These are phyloP conservation scores for Trichomonas vaginalis DNA, from an alignment of 208 protist species.

Conservation along the genomic window DNA sequence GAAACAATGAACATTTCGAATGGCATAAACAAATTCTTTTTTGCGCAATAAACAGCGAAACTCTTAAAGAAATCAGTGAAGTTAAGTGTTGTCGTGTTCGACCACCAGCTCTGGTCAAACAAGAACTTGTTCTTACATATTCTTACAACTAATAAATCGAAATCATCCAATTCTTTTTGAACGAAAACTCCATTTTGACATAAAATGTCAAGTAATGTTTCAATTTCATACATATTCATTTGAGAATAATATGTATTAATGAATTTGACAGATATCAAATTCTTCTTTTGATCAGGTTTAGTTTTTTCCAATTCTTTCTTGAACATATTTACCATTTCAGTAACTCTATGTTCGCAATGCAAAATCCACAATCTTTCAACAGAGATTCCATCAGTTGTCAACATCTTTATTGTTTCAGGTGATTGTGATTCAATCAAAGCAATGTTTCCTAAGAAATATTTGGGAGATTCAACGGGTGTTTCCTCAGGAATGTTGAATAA, in stretches of 20 bases:
- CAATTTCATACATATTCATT: not conserved
- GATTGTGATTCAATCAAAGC: not conserved
- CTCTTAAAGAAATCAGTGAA: not conserved
- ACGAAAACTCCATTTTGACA: not conserved
- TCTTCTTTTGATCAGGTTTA: not conserved
- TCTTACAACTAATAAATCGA: not conserved
- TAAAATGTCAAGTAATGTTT: slow-evolving; percentile 4
- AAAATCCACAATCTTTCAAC: not conserved
- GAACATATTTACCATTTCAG: not conserved
- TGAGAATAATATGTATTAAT: not conserved
- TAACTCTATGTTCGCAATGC: not conserved
- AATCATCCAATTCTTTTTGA: not conserved
- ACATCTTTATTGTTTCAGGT: not conserved
- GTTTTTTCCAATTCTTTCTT: not conserved
- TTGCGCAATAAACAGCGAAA: not conserved
- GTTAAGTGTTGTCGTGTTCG: not conserved
- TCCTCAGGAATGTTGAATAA: not conserved
- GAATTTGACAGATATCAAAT: not conserved
- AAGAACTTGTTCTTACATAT: not conserved
- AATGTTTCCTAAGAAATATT: not conserved
- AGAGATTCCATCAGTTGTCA: not conserved
- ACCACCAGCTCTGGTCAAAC: not conserved
- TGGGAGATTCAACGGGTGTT: not conserved
- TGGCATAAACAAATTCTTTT: not conserved
- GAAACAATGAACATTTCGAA: slow-evolving; percentile 10